Base-by-base conservation (phyloP, 2,329 filamentous ascomycete species). In the Botryotinia calthae region DNA sequence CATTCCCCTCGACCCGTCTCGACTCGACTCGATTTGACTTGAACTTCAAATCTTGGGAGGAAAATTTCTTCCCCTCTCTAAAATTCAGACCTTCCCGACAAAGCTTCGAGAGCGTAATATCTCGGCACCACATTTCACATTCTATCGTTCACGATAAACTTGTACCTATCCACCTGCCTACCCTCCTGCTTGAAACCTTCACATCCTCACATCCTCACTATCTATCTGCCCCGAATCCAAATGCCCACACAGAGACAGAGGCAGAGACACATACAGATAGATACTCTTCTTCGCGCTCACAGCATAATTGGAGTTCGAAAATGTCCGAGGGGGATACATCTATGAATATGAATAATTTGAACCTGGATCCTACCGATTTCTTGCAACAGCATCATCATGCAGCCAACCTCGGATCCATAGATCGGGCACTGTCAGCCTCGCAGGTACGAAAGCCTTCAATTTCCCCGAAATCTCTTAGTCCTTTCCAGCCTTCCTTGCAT, bases 301-400 rank as follows among this genome's bases (percentile, higher is more conserved):
- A 18, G 31, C 31, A 61, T n/a, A 61, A 40, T 62, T n/a, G n/a
- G n/a, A 42, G n/a, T 46, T 44, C 70, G 75, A 46, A 56, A 48
- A 77, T 79, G 76, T 75, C 75, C 61, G 75, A 78, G 66, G 74
- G 73, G 37, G 72, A 69, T 54, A 74, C 73, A 66, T 72, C 73
- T 54, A 73, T 76, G 72, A 74, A 76, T 61, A 73, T 75, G 68
- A 75, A 77, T 68, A 75, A 75, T 66, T 46, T 78, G 72, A 73
- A 44, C 58, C 76, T 79, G 76, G 76, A 78, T 70, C 61, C 48
- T 51, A 62, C 77, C n/a, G 71, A 72, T 54, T 76, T 79, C 75
- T 42, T 67, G 64, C 54, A 67, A 54, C 64, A 67, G 42, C 64
- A 67, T 66, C 79, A 77, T 69, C 79, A 76, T 74, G 44, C 73